Percentiles rank a stretch among this genome's conserved stretches.
phyloP scores from a whole-genome alignment of 192 early-diverging fungal genomes.

The Backusella tuberculispora region DNA sequence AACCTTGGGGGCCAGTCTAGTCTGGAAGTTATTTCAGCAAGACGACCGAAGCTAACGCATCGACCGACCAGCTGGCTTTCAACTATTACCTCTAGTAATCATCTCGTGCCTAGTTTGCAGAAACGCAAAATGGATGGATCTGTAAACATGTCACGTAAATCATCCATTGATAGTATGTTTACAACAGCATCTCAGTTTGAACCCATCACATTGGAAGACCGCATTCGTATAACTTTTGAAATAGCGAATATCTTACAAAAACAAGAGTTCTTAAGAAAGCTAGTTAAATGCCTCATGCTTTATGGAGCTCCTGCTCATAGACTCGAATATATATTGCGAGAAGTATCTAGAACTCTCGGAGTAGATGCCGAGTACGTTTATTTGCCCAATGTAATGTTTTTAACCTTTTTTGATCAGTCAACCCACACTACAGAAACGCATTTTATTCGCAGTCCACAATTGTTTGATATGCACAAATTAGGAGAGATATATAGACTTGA shows the following conservation, averaged over 20 bases:
- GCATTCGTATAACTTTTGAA: conserved; percentile 56
- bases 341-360: conserved; percentile 63
- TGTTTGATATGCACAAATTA: conserved; percentile 72
- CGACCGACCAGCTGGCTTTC: conserved; percentile 37
- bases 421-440: conserved; percentile 79
- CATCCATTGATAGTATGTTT: conserved; percentile 35
- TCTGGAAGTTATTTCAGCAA: background rate
- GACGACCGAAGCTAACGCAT: conserved; percentile 13
- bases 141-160: conserved; percentile 29
- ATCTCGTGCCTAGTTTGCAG: conserved; percentile 36
- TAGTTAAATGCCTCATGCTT: conserved; percentile 67
- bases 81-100: conserved; percentile 22
- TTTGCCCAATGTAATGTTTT: conserved; percentile 73
- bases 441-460: conserved; percentile 59
- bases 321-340: conserved; percentile 65
- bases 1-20: conserved; percentile 17
- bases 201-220: conserved; percentile 50
- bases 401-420: conserved; percentile 71
- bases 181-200: conserved; percentile 41
- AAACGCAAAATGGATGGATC: conserved; percentile 26
- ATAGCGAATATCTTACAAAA: conserved; percentile 71
- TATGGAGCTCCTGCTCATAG: conserved; percentile 73
- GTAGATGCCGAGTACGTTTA: conserved; percentile 69
- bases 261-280: conserved; percentile 65
- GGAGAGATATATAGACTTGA: conserved; percentile 65